A percentile compares a stretch with the other conserved stretches of the same genome.
Evolutionary conservation across 768 basidiomycete genomes (phyloP).

Genomic region (Pseudohyphozyma bogoriensis): DNA sequence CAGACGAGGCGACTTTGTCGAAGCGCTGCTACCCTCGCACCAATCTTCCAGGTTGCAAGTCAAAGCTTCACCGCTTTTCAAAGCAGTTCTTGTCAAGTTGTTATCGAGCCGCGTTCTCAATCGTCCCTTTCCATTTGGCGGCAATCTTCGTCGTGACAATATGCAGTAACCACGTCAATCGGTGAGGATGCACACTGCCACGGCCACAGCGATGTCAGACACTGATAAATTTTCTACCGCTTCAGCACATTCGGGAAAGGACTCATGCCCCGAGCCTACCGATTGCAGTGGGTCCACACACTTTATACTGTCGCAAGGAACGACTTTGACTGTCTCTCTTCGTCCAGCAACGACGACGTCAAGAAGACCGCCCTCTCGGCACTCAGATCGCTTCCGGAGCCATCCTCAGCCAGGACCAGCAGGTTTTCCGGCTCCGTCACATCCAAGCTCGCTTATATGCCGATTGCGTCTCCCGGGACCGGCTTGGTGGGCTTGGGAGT

Average conservation of each 20-base stretch:
- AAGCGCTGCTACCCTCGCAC: constrained; percentile 53
- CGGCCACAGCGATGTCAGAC: neutral
- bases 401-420: too few relatives aligned
- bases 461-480: too few relatives aligned
- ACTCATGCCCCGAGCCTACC: constrained; percentile 52
- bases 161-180: constrained; percentile 57
- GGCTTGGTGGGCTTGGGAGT: too few relatives aligned
- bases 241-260: constrained; percentile 55
- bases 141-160: constrained; percentile 53
- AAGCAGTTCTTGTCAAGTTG: constrained; percentile 43
- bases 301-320: neutral
- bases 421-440: too few relatives aligned
- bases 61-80: constrained; percentile 50
- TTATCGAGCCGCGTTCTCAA: constrained; percentile 48
- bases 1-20: constrained; percentile 51
- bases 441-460: too few relatives aligned
- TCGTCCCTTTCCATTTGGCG: constrained; percentile 52
- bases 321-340: neutral
- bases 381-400: neutral
- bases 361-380: neutral
- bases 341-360: constrained; percentile 32
- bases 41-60: constrained; percentile 58
- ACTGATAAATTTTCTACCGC: neutral
- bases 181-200: constrained; percentile 3
- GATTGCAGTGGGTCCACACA: constrained; percentile 40